Evolutionary conservation across 2,329 filamentous ascomycete species (phyloP).

Genomic region (Chaetomium globosum): DNA sequence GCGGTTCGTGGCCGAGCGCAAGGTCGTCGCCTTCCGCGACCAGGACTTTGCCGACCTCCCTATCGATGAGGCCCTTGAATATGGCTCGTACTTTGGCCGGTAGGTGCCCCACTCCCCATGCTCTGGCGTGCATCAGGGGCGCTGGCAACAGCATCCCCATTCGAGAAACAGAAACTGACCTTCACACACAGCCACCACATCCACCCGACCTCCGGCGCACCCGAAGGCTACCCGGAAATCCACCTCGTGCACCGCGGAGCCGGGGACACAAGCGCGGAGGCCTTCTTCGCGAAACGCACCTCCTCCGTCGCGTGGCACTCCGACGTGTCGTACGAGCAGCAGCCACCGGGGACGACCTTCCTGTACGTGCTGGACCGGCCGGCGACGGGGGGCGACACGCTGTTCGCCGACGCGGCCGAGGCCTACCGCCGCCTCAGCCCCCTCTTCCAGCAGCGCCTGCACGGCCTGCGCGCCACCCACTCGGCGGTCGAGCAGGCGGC

Average conservation of each 20-base stretch:
- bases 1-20: constrained; percentile 67
- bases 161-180: not conserved
- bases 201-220: constrained; percentile 70
- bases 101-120: constrained; percentile 2
- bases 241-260: constrained; percentile 72
- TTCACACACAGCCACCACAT: constrained; percentile 61
- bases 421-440: constrained; percentile 82
- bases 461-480: constrained; percentile 79
- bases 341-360: constrained; percentile 89
- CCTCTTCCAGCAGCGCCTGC: constrained; percentile 75
- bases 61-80: constrained; percentile 65
- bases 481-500: constrained; percentile 81
- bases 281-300: constrained; percentile 68
- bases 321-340: constrained; percentile 83
- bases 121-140: no score
- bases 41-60: constrained; percentile 67
- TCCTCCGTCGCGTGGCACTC: constrained; percentile 88
- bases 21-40: constrained; percentile 70
- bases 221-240: constrained; percentile 68
- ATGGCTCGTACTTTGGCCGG: constrained; percentile 59
- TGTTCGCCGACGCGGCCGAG: constrained; percentile 77
- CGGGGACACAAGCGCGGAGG: constrained; percentile 62
- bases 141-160: not conserved
- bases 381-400: constrained; percentile 77
- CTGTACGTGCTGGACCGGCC: constrained; percentile 85